phyloP scores from a whole-genome alignment of 164 flowering plant species.

The Magnolia kwangsiensis region DNA sequence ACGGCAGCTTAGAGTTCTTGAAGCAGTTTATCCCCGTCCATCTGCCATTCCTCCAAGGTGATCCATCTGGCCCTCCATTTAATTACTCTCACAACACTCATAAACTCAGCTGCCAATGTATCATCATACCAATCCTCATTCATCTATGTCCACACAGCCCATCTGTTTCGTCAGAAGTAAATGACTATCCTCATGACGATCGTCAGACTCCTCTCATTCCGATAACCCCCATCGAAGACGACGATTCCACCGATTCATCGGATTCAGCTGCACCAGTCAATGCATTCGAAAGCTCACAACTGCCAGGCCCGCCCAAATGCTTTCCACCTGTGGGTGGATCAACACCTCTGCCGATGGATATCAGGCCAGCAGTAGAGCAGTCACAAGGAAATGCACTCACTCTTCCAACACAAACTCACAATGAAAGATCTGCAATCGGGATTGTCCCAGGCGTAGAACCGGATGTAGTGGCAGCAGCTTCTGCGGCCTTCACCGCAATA shows the following conservation, averaged over 20 bases:
- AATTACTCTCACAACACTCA: background rate
- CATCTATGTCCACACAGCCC: conserved; percentile 46
- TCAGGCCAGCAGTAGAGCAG: conserved; percentile 11
- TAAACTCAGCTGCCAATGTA: background rate
- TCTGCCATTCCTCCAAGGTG: conserved; percentile 89
- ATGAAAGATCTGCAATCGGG: conserved; percentile 23
- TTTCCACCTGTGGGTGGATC: conserved; percentile 5
- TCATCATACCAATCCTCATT: conserved; percentile 15
- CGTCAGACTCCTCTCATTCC: conserved; percentile 48
- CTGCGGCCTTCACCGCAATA: conserved; percentile 61
- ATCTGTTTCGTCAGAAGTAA: conserved; percentile 32
- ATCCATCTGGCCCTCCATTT: conserved; percentile 7
- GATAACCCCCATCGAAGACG: conserved; percentile 82
- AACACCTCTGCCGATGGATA: background rate
- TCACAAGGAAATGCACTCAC: conserved; percentile 17
- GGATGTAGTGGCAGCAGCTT: conserved; percentile 60
- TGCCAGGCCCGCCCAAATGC: conserved; percentile 9
- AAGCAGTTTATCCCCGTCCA: conserved; percentile 86
- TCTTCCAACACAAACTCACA: conserved; percentile 13
- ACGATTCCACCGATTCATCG: conserved; percentile 45
- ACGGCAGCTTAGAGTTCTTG: conserved; percentile 75
- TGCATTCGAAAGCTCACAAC: conserved; percentile 22
- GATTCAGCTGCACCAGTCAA: conserved; percentile 17
- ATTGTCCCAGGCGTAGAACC: conserved; percentile 39
- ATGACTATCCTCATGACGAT: conserved; percentile 29